Percentiles rank a stretch among this genome's conserved stretches.
phyloP scores from a whole-genome alignment of 176 grass and related monocot genomes.

The Pharus latifolius region DNA sequence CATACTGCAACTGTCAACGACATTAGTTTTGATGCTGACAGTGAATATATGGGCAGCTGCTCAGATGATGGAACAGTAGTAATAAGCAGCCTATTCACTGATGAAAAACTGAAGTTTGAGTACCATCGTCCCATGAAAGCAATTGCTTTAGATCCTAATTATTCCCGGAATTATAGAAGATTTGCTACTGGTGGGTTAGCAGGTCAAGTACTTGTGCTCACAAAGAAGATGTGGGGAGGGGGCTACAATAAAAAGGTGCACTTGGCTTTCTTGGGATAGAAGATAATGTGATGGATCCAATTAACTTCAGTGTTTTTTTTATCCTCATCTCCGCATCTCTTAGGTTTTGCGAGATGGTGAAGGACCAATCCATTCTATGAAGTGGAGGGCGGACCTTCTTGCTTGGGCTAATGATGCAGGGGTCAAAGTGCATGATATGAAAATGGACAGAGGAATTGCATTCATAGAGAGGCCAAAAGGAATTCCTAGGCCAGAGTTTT shows the following conservation, averaged over 20 bases:
- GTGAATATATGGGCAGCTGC: conserved; percentile 94
- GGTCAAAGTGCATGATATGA: conserved; percentile 96
- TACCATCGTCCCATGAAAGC: conserved; percentile 96
- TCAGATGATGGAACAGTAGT: conserved; percentile 87
- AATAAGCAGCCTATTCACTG: conserved; percentile 84
- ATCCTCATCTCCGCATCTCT: not conserved
- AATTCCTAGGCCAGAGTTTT: conserved; percentile 69
- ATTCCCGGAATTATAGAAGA: conserved; percentile 73
- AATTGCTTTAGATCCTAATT: conserved; percentile 81
- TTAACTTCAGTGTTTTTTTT: not conserved
- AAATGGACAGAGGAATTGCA: conserved; percentile 71
- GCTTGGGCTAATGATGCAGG: conserved; percentile 94
- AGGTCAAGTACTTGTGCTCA: conserved; percentile 81
- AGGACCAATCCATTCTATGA: conserved; percentile 93
- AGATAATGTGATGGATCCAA: conserved; percentile 7
- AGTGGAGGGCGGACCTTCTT: conserved; percentile 89
- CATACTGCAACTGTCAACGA: conserved; percentile 88
- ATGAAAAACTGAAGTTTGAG: conserved; percentile 91
- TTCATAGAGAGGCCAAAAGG: conserved; percentile 93
- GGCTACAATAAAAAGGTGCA: conserved; percentile 75
- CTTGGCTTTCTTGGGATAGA: conserved; percentile 13
- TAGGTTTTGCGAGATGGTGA: conserved; percentile 90
- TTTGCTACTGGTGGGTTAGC: conserved; percentile 92
- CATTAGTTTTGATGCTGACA: conserved; percentile 77
- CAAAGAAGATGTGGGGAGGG: conserved; percentile 70